Percentiles rank a stretch among this genome's conserved stretches.
Conservation (phyloP, 192 early-diverging fungal species). For the Backusella liffmaniae region DNA sequence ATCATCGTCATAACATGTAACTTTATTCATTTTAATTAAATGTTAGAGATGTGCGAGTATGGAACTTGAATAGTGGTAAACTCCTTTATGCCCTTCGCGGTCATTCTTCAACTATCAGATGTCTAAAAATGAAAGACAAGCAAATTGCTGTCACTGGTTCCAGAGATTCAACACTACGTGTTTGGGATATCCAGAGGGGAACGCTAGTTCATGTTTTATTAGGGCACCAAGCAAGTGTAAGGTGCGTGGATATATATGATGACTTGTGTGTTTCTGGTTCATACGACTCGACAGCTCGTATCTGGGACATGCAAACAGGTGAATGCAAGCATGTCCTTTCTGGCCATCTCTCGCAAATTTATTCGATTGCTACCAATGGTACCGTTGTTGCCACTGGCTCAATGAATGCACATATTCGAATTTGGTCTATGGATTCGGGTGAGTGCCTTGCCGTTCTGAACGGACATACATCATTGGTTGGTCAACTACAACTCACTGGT, state of each 20-base stretch:
- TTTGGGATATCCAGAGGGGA: slow-evolving; percentile 77
- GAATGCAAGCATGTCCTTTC: slow-evolving; percentile 66
- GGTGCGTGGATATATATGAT: slow-evolving; percentile 85
- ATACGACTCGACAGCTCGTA: slow-evolving; percentile 88
- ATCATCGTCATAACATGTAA: background rate
- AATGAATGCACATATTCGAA: slow-evolving; percentile 86
- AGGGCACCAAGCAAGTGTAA: slow-evolving; percentile 88
- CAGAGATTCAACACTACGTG: slow-evolving; percentile 86
- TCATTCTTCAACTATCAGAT: slow-evolving; percentile 94
- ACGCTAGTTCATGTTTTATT: slow-evolving; percentile 69
- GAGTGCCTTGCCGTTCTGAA: slow-evolving; percentile 75
- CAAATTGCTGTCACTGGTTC: slow-evolving; percentile 86
- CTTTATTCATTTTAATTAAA: background rate
- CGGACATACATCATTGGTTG: slow-evolving; percentile 92
- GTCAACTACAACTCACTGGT: slow-evolving; percentile 56
- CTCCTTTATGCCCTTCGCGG: slow-evolving; percentile 91
- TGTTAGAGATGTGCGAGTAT: slow-evolving; percentile 79
- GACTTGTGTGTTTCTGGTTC: slow-evolving; percentile 85
- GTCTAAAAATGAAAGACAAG: slow-evolving; percentile 75
- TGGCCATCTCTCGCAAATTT: slow-evolving; percentile 93
- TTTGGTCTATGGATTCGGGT: slow-evolving; percentile 88
- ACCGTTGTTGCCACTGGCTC: slow-evolving; percentile 87
- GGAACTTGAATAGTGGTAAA: slow-evolving; percentile 84
- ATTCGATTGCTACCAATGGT: slow-evolving; percentile 87
- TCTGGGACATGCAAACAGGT: slow-evolving; percentile 85